phyloP scores from a whole-genome alignment of 768 basidiomycete genomes.

The Collybiopsis confluens region DNA sequence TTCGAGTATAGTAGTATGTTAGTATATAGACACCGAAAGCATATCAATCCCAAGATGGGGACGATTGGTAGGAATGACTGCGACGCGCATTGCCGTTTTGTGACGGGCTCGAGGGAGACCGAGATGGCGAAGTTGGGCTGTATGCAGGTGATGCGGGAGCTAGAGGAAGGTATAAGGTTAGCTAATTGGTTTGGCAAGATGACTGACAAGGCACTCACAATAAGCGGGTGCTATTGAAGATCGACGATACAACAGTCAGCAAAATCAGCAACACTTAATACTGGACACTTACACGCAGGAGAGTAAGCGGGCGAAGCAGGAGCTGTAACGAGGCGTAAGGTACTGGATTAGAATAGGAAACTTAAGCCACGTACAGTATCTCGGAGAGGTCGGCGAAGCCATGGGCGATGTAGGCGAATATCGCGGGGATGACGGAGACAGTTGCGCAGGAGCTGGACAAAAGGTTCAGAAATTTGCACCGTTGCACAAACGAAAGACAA shows the following conservation, averaged over 20 bases:
- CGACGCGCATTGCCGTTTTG: slow-evolving; percentile 41
- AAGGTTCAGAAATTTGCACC: slow-evolving; percentile 10
- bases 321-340: slow-evolving; percentile 38
- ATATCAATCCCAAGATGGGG: slow-evolving; percentile 49
- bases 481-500: background rate
- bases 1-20: background rate
- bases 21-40: background rate
- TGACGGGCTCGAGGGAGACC: slow-evolving; percentile 80
- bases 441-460: slow-evolving; percentile 64
- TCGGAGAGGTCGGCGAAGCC: slow-evolving; percentile 86
- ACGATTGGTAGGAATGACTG: slow-evolving; percentile 42
- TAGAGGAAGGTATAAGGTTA: slow-evolving; percentile 24
- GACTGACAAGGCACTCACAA: slow-evolving; percentile 44
- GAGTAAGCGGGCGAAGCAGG: slow-evolving; percentile 87
- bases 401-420: slow-evolving; percentile 94
- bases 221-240: slow-evolving; percentile 63
- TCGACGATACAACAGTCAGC: slow-evolving; percentile 4
- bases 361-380: slow-evolving; percentile 64
- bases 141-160: slow-evolving; percentile 85
- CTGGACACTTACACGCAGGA: slow-evolving; percentile 66
- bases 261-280: background rate
- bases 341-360: background rate
- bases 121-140: slow-evolving; percentile 80
- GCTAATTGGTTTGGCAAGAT: background rate
- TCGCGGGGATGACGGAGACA: slow-evolving; percentile 87